Base-by-base conservation (phyloP, 2,329 filamentous ascomycete genomes). In the Diplocarpon rosae region DNA sequence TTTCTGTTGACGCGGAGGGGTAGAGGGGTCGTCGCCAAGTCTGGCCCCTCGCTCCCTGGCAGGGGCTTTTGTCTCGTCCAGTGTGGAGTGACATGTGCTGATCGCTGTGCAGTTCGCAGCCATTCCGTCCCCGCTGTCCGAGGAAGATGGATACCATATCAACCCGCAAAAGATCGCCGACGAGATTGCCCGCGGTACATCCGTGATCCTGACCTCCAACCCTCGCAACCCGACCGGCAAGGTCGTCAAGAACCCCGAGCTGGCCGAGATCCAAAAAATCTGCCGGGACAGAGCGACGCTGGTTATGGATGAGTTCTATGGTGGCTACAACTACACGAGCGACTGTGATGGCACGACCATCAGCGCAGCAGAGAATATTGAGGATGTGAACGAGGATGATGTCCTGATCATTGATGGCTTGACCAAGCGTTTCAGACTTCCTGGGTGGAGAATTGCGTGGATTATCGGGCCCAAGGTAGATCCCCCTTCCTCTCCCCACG, bases 231-330 rank as follows among this genome's bases (percentile, higher is more conserved):
- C 90, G 0, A 95, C 90, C 1, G 90, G 90, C 39, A 80, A 86
- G 52, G 86, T 95, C 52, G 80, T 95, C 17, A 75, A 76, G 58
- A 88, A 89, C 62, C 83, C 86, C 0, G 85, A 95, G 65, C 71
- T 96, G 51, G 81, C 83, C 14, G 77, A 90, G 66, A 95, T 95
- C 58, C 89, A 96, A 65, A 85, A 95, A 60, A 83, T 95, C 57
- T 94, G 88, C 70, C 80, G 88, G 60, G 85, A 88, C 54, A 80
- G 88, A 43, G 88, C 88, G 2, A 96, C 90, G 1, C 71, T 96
- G 45, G 89, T 96, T 63, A 86, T 89, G 68, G 90, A 96, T 61
- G 90, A 96, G 66, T 96, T 96, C 72, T 96, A 96, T 69, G 80
- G 81, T 10, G 87, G 89, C 16, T 96, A 95, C 72, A 95, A 95